Percentiles rank a stretch among this genome's conserved stretches.
phyloP scores from a whole-genome alignment of 108 stramenopile species.

The Cylindrotheca fusiformis region DNA sequence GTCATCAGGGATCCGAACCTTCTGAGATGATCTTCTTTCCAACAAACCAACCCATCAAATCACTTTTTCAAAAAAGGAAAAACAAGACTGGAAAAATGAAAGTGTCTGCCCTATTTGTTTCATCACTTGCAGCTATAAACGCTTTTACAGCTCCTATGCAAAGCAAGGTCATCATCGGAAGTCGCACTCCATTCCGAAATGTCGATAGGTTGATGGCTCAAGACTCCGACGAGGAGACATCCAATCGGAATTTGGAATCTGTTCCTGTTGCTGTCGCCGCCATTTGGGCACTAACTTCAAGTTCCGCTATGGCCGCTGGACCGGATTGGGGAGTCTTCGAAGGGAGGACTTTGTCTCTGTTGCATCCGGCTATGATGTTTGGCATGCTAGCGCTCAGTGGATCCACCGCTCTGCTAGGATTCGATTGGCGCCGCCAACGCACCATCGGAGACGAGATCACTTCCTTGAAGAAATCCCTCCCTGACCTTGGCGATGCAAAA shows the following conservation, averaged over 20 bases:
- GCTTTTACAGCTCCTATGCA: slow-evolving; percentile 18
- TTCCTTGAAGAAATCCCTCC: slow-evolving; percentile 60
- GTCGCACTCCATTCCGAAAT: not conserved
- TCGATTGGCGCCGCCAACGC: slow-evolving; percentile 91
- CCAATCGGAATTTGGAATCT: not conserved
- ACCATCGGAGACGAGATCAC: slow-evolving; percentile 88
- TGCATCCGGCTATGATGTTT: slow-evolving; percentile 90
- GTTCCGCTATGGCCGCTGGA: slow-evolving; percentile 32
- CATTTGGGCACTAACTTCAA: slow-evolving; percentile 20
- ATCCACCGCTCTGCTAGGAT: slow-evolving; percentile 86
- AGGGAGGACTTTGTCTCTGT: slow-evolving; percentile 71
- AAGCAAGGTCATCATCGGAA: not conserved
- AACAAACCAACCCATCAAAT: no score
- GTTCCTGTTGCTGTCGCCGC: slow-evolving; percentile 22
- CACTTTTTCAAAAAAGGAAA: no score
- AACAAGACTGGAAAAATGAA: no score
- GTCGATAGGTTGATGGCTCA: not conserved
- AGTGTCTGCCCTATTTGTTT: slow-evolving; percentile 13
- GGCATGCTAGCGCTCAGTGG: slow-evolving; percentile 58
- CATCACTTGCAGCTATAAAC: slow-evolving; percentile 6
- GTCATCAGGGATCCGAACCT: no score
- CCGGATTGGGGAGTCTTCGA: slow-evolving; percentile 76
- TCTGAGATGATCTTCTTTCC: no score
- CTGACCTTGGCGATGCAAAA: slow-evolving; percentile 48
- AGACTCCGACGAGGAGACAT: slow-evolving; percentile 3